These are phyloP conservation scores for Pythium coloratum DNA, from an alignment of 352 stramenopile species.

Conservation along the genomic window DNA sequence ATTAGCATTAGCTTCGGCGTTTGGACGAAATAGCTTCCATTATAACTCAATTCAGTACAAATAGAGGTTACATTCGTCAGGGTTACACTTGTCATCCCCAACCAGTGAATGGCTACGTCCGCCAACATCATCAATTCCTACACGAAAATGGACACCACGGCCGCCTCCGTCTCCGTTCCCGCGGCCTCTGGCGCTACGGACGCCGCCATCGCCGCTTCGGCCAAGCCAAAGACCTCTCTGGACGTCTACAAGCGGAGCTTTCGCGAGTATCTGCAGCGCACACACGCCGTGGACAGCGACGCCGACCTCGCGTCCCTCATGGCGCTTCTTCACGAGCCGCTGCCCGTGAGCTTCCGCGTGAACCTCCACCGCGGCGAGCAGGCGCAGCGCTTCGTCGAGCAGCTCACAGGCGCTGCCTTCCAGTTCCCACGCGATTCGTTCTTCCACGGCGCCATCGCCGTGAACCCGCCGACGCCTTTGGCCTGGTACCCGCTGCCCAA, in stretches of 20 bases:
- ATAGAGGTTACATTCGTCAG: neutral
- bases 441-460: conserved; percentile 46
- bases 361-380: conserved; percentile 72
- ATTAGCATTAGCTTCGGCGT: conserved; percentile 25
- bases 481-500: conserved; percentile 77
- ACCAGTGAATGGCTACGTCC: conserved; percentile 10
- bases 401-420: conserved; percentile 41
- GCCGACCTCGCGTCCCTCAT: conserved; percentile 65
- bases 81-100: neutral
- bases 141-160: conserved; percentile 5
- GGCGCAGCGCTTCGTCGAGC: conserved; percentile 45
- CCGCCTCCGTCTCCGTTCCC: neutral
- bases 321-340: conserved; percentile 68
- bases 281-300: conserved; percentile 49
- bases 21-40: conserved; percentile 5
- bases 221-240: conserved; percentile 50
- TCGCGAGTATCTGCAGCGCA: conserved; percentile 77
- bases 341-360: conserved; percentile 81
- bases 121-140: neutral
- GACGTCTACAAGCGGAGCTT: conserved; percentile 85
- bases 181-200: neutral
- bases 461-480: conserved; percentile 72
- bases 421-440: conserved; percentile 63
- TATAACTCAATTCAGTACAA: conserved; percentile 13
- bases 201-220: neutral